Base-by-base conservation (phyloP, 352 stramenopile species). In the Pythium oligandrum region DNA sequence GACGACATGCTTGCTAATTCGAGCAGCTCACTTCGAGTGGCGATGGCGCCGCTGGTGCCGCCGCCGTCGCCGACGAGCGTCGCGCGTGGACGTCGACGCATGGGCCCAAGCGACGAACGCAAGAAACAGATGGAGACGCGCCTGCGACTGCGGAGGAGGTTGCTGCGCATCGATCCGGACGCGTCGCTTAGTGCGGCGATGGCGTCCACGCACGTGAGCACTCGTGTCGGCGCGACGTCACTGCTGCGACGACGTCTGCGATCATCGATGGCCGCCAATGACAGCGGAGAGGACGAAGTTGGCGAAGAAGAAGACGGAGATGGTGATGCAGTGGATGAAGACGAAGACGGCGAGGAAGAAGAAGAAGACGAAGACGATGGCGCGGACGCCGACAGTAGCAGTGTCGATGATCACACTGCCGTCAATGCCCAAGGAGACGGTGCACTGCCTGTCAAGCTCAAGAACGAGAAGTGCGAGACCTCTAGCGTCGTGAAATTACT, bases 401-500 rank as follows among this genome's bases (percentile, higher is more conserved):
- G 44, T 11, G 48, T 31, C 4, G 40, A 30, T 37, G 42, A 44
- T 32, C n/a, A 46, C 32, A 51, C 46, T 3, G 46, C 53, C 2
- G 45, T n/a, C 6, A 51, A 40, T n/a, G 8, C 17, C 17, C 17
- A 26, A 26, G 30, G 4, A 40, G 6, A 33, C 10, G 10, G 3
- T 42, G 17, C 42, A 64, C 47, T 12, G 8, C 33, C 8, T 50
- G 44, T 36, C 6, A 70, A 62, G n/a, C 10, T 32, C 10, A 47
- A 68, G 51, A 68, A 55, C 11, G 57, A 72, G 10, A 80, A 79
- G 26, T 80, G 60, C 34, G 62, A 64, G 4, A 70, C 61, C 11
- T 66, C 73, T 10, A 3, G 45, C 1, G 55, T 75, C 0, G 61
- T 88, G 30, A 85, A 83, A 40, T 51, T 90, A 4, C 49, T 83